phyloP scores from a whole-genome alignment of 2,329 filamentous ascomycete species.

The Paecilomyces variotii region DNA sequence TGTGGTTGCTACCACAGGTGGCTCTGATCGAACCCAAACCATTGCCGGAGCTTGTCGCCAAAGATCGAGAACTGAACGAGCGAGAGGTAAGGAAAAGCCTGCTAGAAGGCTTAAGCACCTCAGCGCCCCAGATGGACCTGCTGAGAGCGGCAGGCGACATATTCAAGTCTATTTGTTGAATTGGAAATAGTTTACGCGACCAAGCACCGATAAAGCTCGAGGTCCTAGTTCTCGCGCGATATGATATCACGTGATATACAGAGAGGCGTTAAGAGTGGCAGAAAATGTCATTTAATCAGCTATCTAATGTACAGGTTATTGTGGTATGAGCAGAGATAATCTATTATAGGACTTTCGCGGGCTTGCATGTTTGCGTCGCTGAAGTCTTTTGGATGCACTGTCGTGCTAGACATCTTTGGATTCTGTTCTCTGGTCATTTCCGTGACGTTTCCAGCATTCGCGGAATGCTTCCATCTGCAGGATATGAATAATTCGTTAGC shows the following conservation, averaged over 20 bases:
- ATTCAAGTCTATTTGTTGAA: not conserved
- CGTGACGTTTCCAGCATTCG: constrained; percentile 83
- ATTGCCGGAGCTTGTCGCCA: not conserved
- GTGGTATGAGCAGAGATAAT: not conserved
- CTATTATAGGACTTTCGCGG: not conserved
- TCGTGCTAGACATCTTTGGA: constrained; percentile 57
- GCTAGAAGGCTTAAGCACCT: constrained; percentile 2
- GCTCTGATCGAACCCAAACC: not conserved
- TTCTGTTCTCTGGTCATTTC: constrained; percentile 75
- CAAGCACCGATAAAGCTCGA: not conserved
- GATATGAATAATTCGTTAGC: not conserved
- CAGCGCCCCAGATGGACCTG: constrained; percentile 7
- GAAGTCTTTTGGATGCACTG: not conserved
- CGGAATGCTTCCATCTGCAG: constrained; percentile 69
- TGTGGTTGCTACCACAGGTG: not conserved
- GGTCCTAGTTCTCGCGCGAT: not conserved
- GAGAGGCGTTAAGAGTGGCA: not conserved
- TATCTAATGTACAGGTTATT: not conserved
- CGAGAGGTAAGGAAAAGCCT: not conserved
- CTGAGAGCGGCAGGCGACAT: constrained; percentile 7
- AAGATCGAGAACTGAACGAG: not conserved
- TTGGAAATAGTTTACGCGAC: not conserved
- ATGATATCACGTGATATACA: not conserved
- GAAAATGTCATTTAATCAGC: not conserved
- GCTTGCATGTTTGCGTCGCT: not conserved